Percentiles rank a stretch among this genome's conserved stretches.
Evolutionary conservation across 805 yeast species (phyloP).

Genomic region (Starmerella apicola): DNA sequence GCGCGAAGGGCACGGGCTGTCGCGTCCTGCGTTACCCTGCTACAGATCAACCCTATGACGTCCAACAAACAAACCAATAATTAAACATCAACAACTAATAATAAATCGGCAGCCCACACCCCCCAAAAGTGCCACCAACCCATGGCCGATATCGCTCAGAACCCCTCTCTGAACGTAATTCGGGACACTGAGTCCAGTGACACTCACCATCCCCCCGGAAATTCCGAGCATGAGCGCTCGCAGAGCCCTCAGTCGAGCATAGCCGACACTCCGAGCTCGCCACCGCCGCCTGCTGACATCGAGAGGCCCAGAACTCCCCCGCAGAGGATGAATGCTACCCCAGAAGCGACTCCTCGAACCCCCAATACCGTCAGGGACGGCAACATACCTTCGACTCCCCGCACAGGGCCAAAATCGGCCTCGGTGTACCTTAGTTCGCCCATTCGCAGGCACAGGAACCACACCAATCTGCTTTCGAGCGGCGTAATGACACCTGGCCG

Average conservation of each 20-base stretch:
- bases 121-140: too few relatives aligned
- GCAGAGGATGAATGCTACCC: background rate
- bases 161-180: background rate
- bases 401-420: constrained; percentile 5
- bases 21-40: too few relatives aligned
- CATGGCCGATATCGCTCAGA: background rate
- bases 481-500: constrained; percentile 20
- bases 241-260: background rate
- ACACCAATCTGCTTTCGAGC: constrained; percentile 1
- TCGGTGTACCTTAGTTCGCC: constrained; percentile 16
- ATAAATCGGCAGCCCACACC: too few relatives aligned
- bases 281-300: background rate
- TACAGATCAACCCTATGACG: too few relatives aligned
- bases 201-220: too few relatives aligned
- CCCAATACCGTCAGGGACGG: background rate
- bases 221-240: background rate
- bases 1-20: too few relatives aligned
- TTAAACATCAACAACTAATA: too few relatives aligned
- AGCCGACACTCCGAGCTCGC: background rate
- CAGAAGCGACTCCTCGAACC: background rate
- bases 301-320: background rate
- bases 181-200: background rate
- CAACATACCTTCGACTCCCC: background rate
- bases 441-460: constrained; percentile 8
- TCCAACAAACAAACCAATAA: too few relatives aligned